Base-by-base conservation (phyloP, 2,329 filamentous ascomycete genomes). In the Thermothelomyces thermophilus region DNA sequence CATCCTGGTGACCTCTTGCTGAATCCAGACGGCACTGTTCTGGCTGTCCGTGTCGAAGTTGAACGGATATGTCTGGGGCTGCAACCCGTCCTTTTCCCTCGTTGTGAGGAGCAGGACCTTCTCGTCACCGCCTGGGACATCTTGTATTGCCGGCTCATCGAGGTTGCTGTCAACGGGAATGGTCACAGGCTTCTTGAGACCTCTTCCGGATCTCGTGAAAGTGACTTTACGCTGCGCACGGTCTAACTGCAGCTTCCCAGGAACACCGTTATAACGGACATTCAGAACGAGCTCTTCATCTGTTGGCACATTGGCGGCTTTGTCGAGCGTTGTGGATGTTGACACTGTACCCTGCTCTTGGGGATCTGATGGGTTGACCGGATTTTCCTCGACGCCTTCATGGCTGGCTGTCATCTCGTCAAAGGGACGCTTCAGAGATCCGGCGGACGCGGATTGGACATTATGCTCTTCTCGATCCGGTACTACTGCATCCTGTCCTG, bases 81-180 rank as follows among this genome's bases (percentile, higher is more conserved):
- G 42, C 30, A 30, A 10, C 20, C 22, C 42, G 17, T 50, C 52
- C n/a, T 41, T 42, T 22, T 43, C 24, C 16, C 34, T 19, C 1
- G 55, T 56, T 8, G 52, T 46, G 16, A 64, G 35, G 14, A 63
- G 53, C 19, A 66, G 16, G 5, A 58, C 59, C 16, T 58, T 59
- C 33, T 58, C 58, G 11, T 57, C 53, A 8, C 53, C 52, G 1
- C 50, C 56, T 1, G 62, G 60, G 8, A 55, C 52, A 17, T 57
- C 50, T 16, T 54, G 53, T 16, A 64, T 56, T 14, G 31, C 41
- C 2, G 58, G 58, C 0, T 56, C 55, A 14, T 50, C 46, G 8
- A 55, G 46, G 10, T 61, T 41, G 20, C 55, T 51, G 22, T 51
- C 50, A n/a, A 63, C 40, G 4, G 47, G 37, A n/a, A 65, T 58